A percentile compares a stretch with the other conserved stretches of the same genome.
Evolutionary conservation across 192 early-diverging fungal species (phyloP).

Genomic region (Coemansia sp.): DNA sequence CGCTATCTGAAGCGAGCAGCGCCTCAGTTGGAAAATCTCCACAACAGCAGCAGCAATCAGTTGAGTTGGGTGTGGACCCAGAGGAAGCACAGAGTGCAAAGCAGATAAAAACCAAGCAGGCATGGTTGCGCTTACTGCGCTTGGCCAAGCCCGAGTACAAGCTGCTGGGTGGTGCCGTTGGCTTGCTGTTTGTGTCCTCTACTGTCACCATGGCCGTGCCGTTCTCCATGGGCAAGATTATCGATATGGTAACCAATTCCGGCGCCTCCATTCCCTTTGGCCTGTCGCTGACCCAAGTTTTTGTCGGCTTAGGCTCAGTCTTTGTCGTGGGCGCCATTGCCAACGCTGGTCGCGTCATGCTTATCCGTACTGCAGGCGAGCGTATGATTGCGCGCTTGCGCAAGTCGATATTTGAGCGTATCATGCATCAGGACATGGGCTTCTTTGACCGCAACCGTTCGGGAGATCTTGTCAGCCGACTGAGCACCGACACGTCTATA

Average conservation of each 20-base stretch:
- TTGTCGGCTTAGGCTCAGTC: slow-evolving; percentile 54
- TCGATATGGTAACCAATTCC: slow-evolving; percentile 64
- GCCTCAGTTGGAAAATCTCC: background rate
- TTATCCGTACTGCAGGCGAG: slow-evolving; percentile 64
- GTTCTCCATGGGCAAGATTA: slow-evolving; percentile 69
- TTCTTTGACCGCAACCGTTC: slow-evolving; percentile 66
- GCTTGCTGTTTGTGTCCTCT: slow-evolving; percentile 62
- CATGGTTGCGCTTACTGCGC: slow-evolving; percentile 52
- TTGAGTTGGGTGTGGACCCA: slow-evolving; percentile 29
- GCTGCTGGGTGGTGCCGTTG: slow-evolving; percentile 58
- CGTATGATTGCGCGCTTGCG: slow-evolving; percentile 60
- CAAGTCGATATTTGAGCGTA: slow-evolving; percentile 54
- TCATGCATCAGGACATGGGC: slow-evolving; percentile 63
- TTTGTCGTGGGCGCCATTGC: slow-evolving; percentile 60
- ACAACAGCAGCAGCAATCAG: background rate
- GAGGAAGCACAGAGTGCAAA: slow-evolving; percentile 23
- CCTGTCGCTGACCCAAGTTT: slow-evolving; percentile 58
- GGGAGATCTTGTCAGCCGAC: slow-evolving; percentile 78
- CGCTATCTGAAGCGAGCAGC: slow-evolving; percentile 10
- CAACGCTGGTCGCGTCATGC: slow-evolving; percentile 60
- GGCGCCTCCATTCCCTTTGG: slow-evolving; percentile 49
- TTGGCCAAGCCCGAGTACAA: slow-evolving; percentile 51
- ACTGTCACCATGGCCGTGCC: slow-evolving; percentile 66
- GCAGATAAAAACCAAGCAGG: slow-evolving; percentile 26
- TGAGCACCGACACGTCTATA: slow-evolving; percentile 74